Percentiles rank a stretch among this genome's conserved stretches.
Evolutionary conservation across 1,139 yeast species (phyloP).

Genomic region (Suhomyces bolitotheri): DNA sequence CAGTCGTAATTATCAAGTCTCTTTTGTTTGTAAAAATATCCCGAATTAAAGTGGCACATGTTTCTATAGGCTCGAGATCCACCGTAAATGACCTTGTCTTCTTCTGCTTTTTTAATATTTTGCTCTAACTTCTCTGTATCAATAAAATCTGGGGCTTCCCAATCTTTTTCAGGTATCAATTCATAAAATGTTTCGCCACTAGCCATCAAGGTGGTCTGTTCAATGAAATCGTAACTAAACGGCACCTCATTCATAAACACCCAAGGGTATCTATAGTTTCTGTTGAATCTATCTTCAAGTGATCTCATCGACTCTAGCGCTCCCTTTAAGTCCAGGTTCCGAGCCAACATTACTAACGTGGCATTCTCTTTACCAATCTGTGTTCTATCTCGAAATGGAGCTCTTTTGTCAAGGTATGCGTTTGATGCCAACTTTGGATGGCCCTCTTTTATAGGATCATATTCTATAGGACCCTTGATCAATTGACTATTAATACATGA

Average conservation of each 20-base stretch:
- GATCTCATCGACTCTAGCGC: slow-evolving; percentile 46
- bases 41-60: slow-evolving; percentile 53
- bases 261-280: slow-evolving; percentile 48
- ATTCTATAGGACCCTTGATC: too few species aligned
- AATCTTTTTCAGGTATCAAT: slow-evolving; percentile 42
- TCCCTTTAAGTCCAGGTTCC: slow-evolving; percentile 43
- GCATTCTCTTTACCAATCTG: slow-evolving; percentile 53
- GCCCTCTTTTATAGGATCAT: slow-evolving; percentile 13
- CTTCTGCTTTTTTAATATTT: slow-evolving; percentile 25
- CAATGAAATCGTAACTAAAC: slow-evolving; percentile 41
- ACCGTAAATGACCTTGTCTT: slow-evolving; percentile 40
- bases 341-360: slow-evolving; percentile 48
- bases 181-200: slow-evolving; percentile 65
- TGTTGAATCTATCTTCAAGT: slow-evolving; percentile 49
- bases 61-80: slow-evolving; percentile 42
- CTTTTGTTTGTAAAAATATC: slow-evolving; percentile 45
- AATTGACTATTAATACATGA: too few species aligned
- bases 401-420: slow-evolving; percentile 37
- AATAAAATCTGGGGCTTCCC: slow-evolving; percentile 45
- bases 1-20: slow-evolving; percentile 42
- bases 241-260: slow-evolving; percentile 48
- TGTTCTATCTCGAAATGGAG: slow-evolving; percentile 30
- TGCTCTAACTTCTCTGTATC: slow-evolving; percentile 30
- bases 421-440: slow-evolving; percentile 44
- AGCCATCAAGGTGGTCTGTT: slow-evolving; percentile 76